Percentiles rank a stretch among this genome's conserved stretches.
These are phyloP conservation scores for Neonectria ditissima DNA, from an alignment of 2,329 filamentous ascomycete species.

Conservation along the genomic window DNA sequence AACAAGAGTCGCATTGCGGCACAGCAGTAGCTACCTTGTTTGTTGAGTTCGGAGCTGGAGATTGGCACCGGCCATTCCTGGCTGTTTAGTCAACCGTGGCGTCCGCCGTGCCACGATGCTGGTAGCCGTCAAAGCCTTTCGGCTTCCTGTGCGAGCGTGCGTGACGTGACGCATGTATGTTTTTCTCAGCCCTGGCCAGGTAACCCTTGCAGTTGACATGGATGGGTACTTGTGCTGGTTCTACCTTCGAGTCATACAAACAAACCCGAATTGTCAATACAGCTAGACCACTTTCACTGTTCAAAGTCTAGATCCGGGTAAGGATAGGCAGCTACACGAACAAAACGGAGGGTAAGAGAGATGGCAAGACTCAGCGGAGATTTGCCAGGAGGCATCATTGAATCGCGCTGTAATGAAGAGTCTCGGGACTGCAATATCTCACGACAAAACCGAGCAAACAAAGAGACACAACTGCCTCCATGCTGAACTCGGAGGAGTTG, in stretches of 20 bases:
- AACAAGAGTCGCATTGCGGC: not conserved
- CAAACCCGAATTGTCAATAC: not conserved
- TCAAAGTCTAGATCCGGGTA: not conserved
- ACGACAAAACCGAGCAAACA: not conserved
- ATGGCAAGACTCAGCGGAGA: not conserved
- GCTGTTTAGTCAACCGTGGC: not conserved
- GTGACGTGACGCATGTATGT: slow-evolving; percentile 11
- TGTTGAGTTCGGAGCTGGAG: not conserved
- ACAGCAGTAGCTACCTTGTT: not conserved
- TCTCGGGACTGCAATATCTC: slow-evolving; percentile 3
- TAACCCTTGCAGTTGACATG: slow-evolving; percentile 5
- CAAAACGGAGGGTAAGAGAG: not conserved
- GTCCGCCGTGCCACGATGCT: not conserved
- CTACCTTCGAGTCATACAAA: not conserved
- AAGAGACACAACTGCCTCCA: not conserved
- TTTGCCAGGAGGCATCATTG: not conserved
- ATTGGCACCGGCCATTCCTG: not conserved
- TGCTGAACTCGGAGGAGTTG: not conserved
- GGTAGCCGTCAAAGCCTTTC: not conserved
- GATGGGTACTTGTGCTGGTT: not conserved
- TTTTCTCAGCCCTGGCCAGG: not conserved
- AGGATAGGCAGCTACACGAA: not conserved
- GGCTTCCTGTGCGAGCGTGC: not conserved
- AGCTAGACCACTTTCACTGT: not conserved
- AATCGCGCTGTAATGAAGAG: too few species aligned